Conservation (phyloP, 495 filamentous ascomycete genomes). For the Xylaria telfairii region DNA sequence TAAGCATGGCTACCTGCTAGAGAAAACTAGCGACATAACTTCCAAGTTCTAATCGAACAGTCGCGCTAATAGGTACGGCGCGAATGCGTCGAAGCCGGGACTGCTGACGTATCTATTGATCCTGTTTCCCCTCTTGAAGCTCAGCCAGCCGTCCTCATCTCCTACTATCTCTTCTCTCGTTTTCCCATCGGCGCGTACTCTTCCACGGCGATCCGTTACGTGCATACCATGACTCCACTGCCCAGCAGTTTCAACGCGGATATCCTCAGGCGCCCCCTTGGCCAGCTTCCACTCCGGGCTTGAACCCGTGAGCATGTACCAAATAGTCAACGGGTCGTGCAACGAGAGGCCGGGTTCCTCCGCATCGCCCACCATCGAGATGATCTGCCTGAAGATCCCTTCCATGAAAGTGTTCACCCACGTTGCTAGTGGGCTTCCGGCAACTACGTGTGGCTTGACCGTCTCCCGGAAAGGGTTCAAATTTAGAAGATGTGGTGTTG, state of each 20-base stretch:
- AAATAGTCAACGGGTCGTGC: constrained; percentile 89
- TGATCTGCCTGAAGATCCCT: constrained; percentile 78
- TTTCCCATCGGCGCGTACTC: constrained; percentile 65
- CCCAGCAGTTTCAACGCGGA: constrained; percentile 83
- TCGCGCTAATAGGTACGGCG: constrained; percentile 53
- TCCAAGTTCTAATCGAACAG: constrained; percentile 47
- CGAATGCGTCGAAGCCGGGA: constrained; percentile 61
- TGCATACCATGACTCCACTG: constrained; percentile 97
- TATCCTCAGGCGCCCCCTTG: constrained; percentile 64
- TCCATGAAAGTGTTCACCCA: constrained; percentile 82
- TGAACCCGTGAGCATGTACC: constrained; percentile 75
- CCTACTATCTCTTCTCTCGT: constrained; percentile 54
- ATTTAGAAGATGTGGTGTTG: constrained; percentile 72
- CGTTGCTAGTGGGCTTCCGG: constrained; percentile 77
- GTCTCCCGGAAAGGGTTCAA: constrained; percentile 61
- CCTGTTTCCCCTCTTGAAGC: constrained; percentile 71
- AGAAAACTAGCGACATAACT: constrained; percentile 6
- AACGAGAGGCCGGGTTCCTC: constrained; percentile 67
- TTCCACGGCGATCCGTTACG: constrained; percentile 74
- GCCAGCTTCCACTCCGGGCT: constrained; percentile 56
- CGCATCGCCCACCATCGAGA: constrained; percentile 62
- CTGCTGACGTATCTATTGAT: constrained; percentile 70
- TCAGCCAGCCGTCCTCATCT: constrained; percentile 80
- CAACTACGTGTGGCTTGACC: constrained; percentile 53
- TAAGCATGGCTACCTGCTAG: constrained; percentile 21